A percentile compares a stretch with the other conserved stretches of the same genome.
Conservation (phyloP, 163 green algal genomes). For the Chloroidium sp. region DNA sequence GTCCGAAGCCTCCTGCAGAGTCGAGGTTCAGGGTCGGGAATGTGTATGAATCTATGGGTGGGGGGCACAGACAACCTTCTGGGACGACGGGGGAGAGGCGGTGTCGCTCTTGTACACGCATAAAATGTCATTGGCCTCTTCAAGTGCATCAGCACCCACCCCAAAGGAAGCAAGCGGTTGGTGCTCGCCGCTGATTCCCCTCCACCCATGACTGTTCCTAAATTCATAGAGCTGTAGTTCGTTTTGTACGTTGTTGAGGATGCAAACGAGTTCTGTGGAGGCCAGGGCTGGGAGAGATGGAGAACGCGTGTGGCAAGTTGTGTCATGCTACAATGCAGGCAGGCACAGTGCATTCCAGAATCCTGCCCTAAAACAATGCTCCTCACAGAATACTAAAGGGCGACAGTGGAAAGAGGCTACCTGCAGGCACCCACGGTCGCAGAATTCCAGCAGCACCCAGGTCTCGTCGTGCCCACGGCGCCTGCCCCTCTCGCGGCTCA, state of each 20-base stretch:
- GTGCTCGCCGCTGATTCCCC: too few relatives aligned
- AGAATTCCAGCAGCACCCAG: conserved; percentile 15
- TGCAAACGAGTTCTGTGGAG: not conserved
- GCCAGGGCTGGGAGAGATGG: not conserved
- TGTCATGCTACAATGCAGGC: not conserved
- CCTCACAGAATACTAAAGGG: not conserved
- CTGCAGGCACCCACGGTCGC: conserved; percentile 8
- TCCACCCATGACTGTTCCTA: too few relatives aligned
- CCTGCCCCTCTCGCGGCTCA: not conserved
- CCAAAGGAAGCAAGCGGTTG: too few relatives aligned
- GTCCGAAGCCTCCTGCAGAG: conserved; percentile 12
- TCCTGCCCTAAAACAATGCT: not conserved
- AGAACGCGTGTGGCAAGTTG: not conserved
- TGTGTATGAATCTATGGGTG: conserved; percentile 1
- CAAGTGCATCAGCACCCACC: too few relatives aligned
- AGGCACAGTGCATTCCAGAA: not conserved
- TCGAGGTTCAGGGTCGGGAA: not conserved
- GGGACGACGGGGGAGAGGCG: not conserved
- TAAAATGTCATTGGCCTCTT: too few relatives aligned
- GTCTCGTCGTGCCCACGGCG: not conserved
- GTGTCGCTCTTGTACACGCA: too few relatives aligned
- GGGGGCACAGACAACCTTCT: not conserved
- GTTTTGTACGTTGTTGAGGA: too few relatives aligned
- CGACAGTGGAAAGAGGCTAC: not conserved
- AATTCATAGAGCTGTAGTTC: too few relatives aligned